Evolutionary conservation across 2,329 filamentous ascomycete species (phyloP).

Genomic region (Aspergillus ibericus): DNA sequence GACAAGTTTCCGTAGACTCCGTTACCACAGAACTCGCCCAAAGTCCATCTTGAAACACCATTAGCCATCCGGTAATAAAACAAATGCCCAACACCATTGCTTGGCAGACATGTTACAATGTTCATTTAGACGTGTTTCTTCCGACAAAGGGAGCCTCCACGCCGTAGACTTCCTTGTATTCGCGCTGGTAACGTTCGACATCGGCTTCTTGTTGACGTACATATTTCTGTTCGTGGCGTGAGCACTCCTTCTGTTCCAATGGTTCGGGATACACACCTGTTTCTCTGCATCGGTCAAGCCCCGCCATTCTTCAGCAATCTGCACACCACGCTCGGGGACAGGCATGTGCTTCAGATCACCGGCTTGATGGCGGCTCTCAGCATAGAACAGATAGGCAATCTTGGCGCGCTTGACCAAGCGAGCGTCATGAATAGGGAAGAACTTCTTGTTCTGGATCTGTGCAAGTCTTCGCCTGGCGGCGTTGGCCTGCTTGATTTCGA

Average conservation of each 20-base stretch:
- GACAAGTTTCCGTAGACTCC: background rate
- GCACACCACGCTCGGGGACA: slow-evolving; percentile 33
- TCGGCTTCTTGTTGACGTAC: slow-evolving; percentile 27
- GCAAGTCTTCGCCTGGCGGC: slow-evolving; percentile 49
- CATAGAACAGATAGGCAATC: slow-evolving; percentile 47
- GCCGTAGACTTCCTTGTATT: slow-evolving; percentile 40
- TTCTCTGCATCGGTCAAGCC: slow-evolving; percentile 34
- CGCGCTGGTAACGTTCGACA: slow-evolving; percentile 33
- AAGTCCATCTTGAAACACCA: background rate
- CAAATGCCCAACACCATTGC: background rate
- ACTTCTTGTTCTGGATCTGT: slow-evolving; percentile 22
- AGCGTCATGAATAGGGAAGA: slow-evolving; percentile 51
- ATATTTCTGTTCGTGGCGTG: slow-evolving; percentile 29
- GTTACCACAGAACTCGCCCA: background rate
- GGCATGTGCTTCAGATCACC: slow-evolving; percentile 54
- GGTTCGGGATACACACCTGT: slow-evolving; percentile 29
- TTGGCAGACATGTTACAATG: background rate
- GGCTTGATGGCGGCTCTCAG: slow-evolving; percentile 43
- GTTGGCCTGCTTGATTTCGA: slow-evolving; percentile 62
- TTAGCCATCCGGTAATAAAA: background rate
- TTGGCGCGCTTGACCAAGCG: slow-evolving; percentile 50
- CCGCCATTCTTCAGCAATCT: slow-evolving; percentile 27
- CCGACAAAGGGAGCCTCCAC: slow-evolving; percentile 17
- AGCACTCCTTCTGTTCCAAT: background rate
- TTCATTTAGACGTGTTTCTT: slow-evolving; percentile 1